Evolutionary conservation across 202 grass and related monocot species (phyloP).

Genomic region (Zizania palustris): DNA sequence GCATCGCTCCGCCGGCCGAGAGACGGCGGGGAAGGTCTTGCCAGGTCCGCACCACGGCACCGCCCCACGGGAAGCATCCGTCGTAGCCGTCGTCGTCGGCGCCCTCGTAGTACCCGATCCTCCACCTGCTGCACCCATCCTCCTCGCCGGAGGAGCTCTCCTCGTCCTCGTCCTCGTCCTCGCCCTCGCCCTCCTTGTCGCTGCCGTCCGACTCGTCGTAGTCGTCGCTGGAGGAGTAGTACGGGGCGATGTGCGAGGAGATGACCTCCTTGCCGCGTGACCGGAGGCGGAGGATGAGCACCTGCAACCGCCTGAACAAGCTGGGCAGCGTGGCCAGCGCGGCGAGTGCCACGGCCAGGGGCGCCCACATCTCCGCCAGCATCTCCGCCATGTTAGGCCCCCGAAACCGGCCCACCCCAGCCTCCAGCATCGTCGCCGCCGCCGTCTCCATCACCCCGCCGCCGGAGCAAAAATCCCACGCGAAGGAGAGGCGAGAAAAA

Average conservation of each 20-base stretch:
- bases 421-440: conserved; percentile 59
- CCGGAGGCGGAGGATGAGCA: conserved; percentile 56
- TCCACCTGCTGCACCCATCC: neutral
- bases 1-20: neutral
- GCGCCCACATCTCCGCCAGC: conserved; percentile 64
- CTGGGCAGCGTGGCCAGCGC: conserved; percentile 62
- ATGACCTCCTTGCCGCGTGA: conserved; percentile 58
- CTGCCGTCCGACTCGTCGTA: neutral
- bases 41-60: conserved; percentile 55
- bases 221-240: conserved; percentile 54
- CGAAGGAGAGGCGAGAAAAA: neutral
- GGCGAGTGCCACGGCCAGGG: conserved; percentile 52
- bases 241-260: conserved; percentile 53
- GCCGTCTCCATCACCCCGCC: conserved; percentile 44
- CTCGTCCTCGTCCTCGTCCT: neutral
- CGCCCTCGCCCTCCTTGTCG: neutral
- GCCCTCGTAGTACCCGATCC: conserved; percentile 45
- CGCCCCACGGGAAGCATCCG: conserved; percentile 50
- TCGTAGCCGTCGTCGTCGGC: conserved; percentile 1
- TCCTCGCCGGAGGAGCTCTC: conserved; percentile 34
- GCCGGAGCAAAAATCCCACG: neutral
- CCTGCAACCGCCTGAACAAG: conserved; percentile 47
- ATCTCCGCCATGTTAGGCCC: conserved; percentile 47
- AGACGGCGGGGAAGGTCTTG: conserved; percentile 34
- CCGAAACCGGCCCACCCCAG: conserved; percentile 53